A percentile compares a stretch with the other conserved stretches of the same genome.
Evolutionary conservation across 2,329 filamentous ascomycete species (phyloP).

Genomic region (Pyrenophora teres): DNA sequence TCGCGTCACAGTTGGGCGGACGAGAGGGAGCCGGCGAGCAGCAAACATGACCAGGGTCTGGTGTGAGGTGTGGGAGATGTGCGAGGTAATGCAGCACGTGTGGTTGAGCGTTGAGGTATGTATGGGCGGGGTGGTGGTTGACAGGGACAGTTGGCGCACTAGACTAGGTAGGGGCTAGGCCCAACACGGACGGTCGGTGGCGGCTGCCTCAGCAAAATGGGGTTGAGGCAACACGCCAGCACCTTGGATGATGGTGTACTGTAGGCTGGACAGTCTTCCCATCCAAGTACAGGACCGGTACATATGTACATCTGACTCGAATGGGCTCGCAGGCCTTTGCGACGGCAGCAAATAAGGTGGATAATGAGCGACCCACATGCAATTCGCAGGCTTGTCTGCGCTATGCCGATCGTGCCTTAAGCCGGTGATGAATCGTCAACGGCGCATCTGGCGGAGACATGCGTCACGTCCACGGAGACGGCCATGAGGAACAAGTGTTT

Average conservation of each 20-base stretch:
- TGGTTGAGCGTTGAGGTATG: not conserved
- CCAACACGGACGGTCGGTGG: no score
- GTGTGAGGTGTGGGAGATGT: slow-evolving; percentile 4
- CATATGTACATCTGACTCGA: no score
- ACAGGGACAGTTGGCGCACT: slow-evolving; percentile 11
- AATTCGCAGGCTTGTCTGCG: slow-evolving; percentile 6
- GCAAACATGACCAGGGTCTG: slow-evolving; percentile 27
- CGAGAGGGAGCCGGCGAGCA: slow-evolving; percentile 36
- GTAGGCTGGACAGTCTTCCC: no score
- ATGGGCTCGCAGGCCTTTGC: not conserved
- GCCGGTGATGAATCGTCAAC: slow-evolving; percentile 17
- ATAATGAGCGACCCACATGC: slow-evolving; percentile 7
- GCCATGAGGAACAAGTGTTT: not conserved
- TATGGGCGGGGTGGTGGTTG: slow-evolving; percentile 1
- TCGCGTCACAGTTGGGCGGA: slow-evolving; percentile 25
- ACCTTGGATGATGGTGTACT: no score
- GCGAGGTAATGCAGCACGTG: not conserved
- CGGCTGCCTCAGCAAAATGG: no score
- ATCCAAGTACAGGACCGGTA: no score
- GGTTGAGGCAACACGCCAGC: no score
- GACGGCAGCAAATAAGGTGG: slow-evolving; percentile 6
- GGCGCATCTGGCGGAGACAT: slow-evolving; percentile 8
- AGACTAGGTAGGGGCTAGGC: no score
- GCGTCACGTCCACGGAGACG: not conserved
- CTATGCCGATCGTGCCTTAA: slow-evolving; percentile 15